phyloP scores from a whole-genome alignment of 1,139 yeast species.

The Candida mesenterica region DNA sequence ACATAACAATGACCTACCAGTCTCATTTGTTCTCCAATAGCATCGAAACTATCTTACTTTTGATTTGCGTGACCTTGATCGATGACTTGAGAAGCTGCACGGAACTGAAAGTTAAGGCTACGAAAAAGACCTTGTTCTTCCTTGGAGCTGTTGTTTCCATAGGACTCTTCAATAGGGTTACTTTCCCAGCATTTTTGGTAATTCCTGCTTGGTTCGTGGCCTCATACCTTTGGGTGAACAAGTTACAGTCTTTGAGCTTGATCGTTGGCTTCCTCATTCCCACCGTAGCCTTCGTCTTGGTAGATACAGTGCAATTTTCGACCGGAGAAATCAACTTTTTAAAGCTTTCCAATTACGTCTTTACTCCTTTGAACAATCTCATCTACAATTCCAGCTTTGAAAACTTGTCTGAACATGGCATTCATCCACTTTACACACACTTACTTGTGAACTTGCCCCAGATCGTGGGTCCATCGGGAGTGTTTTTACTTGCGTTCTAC shows the following conservation, averaged over 20 bases:
- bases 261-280: slow-evolving; percentile 32
- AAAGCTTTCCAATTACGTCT: slow-evolving; percentile 28
- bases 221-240: slow-evolving; percentile 33
- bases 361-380: slow-evolving; percentile 78
- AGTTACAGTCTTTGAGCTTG: slow-evolving; percentile 20
- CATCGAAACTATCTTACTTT: slow-evolving; percentile 69
- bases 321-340: background rate
- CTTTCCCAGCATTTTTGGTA: slow-evolving; percentile 73
- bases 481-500: slow-evolving; percentile 42
- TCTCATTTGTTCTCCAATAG: slow-evolving; percentile 88
- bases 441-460: slow-evolving; percentile 73
- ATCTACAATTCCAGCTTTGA: slow-evolving; percentile 58
- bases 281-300: slow-evolving; percentile 36
- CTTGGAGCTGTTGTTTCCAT: slow-evolving; percentile 58
- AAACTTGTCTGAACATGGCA: slow-evolving; percentile 76
- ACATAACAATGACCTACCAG: slow-evolving; percentile 76
- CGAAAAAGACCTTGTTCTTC: slow-evolving; percentile 21
- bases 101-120: slow-evolving; percentile 12
- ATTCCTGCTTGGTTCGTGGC: slow-evolving; percentile 53
- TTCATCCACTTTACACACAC: slow-evolving; percentile 80
- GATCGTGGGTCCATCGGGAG: slow-evolving; percentile 68
- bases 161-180: slow-evolving; percentile 82
- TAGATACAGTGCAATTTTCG: slow-evolving; percentile 39
- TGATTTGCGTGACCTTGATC: slow-evolving; percentile 53
- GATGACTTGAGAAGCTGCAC: slow-evolving; percentile 40